Evolutionary conservation across 441 rosid species (phyloP).

Genomic region (Mallotus japonicus): DNA sequence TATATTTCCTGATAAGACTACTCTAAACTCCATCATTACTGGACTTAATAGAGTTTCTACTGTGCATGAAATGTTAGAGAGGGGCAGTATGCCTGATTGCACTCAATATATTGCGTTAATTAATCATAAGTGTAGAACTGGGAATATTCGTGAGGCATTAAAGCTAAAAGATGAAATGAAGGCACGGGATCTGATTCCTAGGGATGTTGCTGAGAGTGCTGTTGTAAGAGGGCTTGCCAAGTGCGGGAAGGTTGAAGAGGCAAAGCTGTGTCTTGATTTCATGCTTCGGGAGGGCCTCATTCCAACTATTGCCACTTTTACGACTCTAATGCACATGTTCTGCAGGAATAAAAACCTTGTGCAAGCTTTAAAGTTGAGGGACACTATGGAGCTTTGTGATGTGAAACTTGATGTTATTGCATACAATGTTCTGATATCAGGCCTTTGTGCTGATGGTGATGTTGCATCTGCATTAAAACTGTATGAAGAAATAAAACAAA

Average conservation of each 20-base stretch:
- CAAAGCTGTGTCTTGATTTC: conserved; percentile 50
- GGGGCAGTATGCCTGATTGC: conserved; percentile 47
- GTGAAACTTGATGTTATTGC: conserved; percentile 64
- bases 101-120: conserved; percentile 55
- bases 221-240: conserved; percentile 75
- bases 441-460: conserved; percentile 58
- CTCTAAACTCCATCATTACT: conserved; percentile 40
- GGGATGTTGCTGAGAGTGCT: conserved; percentile 76
- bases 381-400: conserved; percentile 46
- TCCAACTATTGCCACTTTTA: conserved; percentile 77
- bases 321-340: conserved; percentile 63
- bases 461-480: conserved; percentile 48
- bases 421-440: conserved; percentile 73
- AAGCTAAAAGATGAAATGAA: conserved; percentile 69
- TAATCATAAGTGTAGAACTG: conserved; percentile 63
- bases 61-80: conserved; percentile 55
- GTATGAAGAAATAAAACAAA: conserved; percentile 73
- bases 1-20: conserved; percentile 43
- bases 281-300: conserved; percentile 53
- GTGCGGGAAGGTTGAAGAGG: conserved; percentile 78
- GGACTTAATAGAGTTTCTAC: conserved; percentile 52
- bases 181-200: conserved; percentile 38
- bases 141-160: conserved; percentile 59
- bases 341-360: conserved; percentile 48
- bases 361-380: conserved; percentile 58